Evolutionary conservation across 2,329 filamentous ascomycete species (phyloP).

Genomic region (Paracoccidioides lutzii): DNA sequence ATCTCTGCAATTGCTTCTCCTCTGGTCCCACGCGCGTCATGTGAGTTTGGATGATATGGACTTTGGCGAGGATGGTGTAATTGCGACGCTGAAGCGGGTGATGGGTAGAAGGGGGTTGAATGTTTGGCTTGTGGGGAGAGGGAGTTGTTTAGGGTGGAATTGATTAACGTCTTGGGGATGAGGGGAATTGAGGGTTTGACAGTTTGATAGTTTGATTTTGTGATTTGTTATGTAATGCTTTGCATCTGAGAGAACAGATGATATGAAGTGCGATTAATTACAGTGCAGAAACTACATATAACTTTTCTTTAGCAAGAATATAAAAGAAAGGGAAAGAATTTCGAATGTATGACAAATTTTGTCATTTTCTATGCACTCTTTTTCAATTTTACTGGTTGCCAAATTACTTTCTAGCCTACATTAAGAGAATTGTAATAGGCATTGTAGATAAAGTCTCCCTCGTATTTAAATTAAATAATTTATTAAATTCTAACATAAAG

Average conservation of each 20-base stretch:
- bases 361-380: too few species aligned
- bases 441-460: too few species aligned
- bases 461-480: too few species aligned
- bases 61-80: constrained; percentile 36
- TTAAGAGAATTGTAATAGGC: too few species aligned
- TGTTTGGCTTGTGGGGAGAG: constrained; percentile 33
- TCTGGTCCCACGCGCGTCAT: constrained; percentile 35
- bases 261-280: too few species aligned
- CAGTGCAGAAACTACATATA: too few species aligned
- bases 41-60: constrained; percentile 42
- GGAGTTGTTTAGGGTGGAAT: constrained; percentile 9
- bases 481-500: too few species aligned
- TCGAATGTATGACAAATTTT: too few species aligned
- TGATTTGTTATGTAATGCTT: not conserved
- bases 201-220: not conserved
- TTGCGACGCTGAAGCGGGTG: constrained; percentile 33
- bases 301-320: too few species aligned
- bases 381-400: too few species aligned
- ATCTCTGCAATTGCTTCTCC: constrained; percentile 20
- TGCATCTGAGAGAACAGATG: not conserved
- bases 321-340: too few species aligned
- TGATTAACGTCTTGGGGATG: not conserved
- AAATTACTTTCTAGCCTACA: too few species aligned
- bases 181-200: not conserved
- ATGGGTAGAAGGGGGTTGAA: constrained; percentile 36